Conservation (phyloP, 305 asterid genomes). For the Striga hermonthica region DNA sequence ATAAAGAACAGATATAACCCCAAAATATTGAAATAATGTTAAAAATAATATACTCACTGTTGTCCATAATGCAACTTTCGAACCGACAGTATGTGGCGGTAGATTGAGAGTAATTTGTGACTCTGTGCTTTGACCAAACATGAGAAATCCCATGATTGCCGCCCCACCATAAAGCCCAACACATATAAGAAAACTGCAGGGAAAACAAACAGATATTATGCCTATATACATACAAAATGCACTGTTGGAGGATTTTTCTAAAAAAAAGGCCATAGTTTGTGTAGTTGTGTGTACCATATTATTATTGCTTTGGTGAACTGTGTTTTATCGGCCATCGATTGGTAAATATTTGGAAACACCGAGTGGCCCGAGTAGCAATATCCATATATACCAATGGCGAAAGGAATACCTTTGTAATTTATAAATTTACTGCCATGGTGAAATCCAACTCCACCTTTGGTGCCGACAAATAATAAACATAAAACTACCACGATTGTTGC, state of each 20-base stretch:
- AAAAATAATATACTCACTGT: constrained; percentile 42
- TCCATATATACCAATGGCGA: constrained; percentile 81
- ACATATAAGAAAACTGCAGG: constrained; percentile 66
- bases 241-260: not conserved
- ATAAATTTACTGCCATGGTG: constrained; percentile 51
- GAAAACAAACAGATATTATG: not conserved
- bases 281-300: constrained; percentile 41
- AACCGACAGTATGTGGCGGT: constrained; percentile 44
- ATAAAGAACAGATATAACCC: too few relatives aligned
- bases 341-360: constrained; percentile 91
- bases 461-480: constrained; percentile 57
- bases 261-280: not conserved
- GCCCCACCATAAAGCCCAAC: constrained; percentile 60
- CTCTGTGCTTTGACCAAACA: constrained; percentile 61
- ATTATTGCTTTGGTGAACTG: constrained; percentile 65
- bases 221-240: not conserved
- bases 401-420: constrained; percentile 74
- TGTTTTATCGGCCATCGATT: constrained; percentile 89
- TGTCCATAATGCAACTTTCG: constrained; percentile 71
- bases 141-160: constrained; percentile 81
- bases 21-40: not conserved
- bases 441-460: constrained; percentile 63
- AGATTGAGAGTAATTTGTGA: constrained; percentile 74
- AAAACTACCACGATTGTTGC: constrained; percentile 57
- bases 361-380: constrained; percentile 96